Percentiles rank a stretch among this genome's conserved stretches.
phyloP scores from a whole-genome alignment of 2,329 filamentous ascomycete genomes.

The Alternaria ethzedia region DNA sequence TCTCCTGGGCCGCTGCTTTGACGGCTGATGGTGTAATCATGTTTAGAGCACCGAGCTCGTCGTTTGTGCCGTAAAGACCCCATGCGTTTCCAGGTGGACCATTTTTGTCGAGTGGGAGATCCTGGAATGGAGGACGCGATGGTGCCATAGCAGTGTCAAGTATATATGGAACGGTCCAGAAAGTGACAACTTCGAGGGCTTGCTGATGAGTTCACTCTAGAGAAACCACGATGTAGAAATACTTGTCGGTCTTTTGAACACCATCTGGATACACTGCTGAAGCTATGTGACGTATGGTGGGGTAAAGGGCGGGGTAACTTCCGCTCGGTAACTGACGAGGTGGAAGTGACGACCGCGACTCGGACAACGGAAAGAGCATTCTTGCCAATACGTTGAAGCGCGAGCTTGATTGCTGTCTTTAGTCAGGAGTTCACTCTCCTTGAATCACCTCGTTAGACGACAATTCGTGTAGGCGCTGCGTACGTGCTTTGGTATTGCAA shows the following conservation, averaged over 20 bases:
- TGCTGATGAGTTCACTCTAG: background rate
- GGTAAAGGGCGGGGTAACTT: slow-evolving; percentile 31
- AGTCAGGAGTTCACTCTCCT: background rate
- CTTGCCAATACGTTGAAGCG: background rate
- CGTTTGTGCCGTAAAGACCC: slow-evolving; percentile 60
- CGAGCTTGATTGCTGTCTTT: background rate
- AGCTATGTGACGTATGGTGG: slow-evolving; percentile 25
- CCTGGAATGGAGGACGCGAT: slow-evolving; percentile 50
- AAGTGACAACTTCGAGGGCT: background rate
- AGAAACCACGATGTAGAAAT: background rate
- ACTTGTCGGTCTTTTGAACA: background rate
- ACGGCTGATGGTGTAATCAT: slow-evolving; percentile 58
- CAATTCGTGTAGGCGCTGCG: background rate
- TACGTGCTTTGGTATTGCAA: slow-evolving; percentile 7
- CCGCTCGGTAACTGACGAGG: slow-evolving; percentile 8
- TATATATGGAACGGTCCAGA: background rate
- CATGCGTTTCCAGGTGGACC: slow-evolving; percentile 63
- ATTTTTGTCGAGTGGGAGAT: slow-evolving; percentile 58
- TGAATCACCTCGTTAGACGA: background rate
- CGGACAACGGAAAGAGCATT: background rate
- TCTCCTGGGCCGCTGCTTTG: slow-evolving; percentile 53
- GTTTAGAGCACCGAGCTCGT: slow-evolving; percentile 63
- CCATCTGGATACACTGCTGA: background rate
- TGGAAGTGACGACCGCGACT: background rate
- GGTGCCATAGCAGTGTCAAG: slow-evolving; percentile 18